phyloP scores from a whole-genome alignment of 805 yeast genomes.

The Saccharomycopsis fermentans region DNA sequence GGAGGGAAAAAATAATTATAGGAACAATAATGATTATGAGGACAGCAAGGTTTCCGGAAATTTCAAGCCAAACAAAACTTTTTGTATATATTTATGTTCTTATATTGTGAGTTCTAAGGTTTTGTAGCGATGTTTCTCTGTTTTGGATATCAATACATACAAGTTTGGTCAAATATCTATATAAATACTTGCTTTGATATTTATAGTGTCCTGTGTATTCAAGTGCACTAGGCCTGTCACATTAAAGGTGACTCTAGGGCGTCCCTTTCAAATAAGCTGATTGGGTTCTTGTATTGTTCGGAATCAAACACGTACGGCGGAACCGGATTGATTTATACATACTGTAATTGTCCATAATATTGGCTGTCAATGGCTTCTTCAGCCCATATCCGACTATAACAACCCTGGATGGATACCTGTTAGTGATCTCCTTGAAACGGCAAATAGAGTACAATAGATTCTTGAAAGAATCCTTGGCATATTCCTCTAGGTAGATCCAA shows the following conservation, averaged over 20 bases:
- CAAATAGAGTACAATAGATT: slow-evolving; percentile 55
- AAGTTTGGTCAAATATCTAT: not conserved
- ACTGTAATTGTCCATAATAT: slow-evolving; percentile 27
- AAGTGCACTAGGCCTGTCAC: too few relatives aligned
- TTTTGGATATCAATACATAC: too few relatives aligned
- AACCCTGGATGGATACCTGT: slow-evolving; percentile 39
- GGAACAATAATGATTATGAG: too few relatives aligned
- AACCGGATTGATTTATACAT: slow-evolving; percentile 49
- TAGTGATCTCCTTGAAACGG: slow-evolving; percentile 38
- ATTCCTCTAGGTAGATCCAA: slow-evolving; percentile 49
- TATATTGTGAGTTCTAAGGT: not conserved
- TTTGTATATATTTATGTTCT: too few relatives aligned
- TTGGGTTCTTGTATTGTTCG: slow-evolving; percentile 38
- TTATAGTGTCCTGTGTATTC: too few relatives aligned
- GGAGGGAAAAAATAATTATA: too few relatives aligned
- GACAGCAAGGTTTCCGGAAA: too few relatives aligned
- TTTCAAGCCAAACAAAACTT: too few relatives aligned
- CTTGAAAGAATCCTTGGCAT: slow-evolving; percentile 72
- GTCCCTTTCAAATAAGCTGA: slow-evolving; percentile 41
- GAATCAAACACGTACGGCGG: slow-evolving; percentile 28
- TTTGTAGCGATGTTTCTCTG: too few relatives aligned
- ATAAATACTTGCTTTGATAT: not conserved
- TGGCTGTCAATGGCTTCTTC: slow-evolving; percentile 40
- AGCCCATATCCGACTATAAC: slow-evolving; percentile 68
- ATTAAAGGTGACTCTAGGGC: too few relatives aligned